Conservation (phyloP, 2,329 filamentous ascomycete genomes). For the Colletotrichum liriopes region DNA sequence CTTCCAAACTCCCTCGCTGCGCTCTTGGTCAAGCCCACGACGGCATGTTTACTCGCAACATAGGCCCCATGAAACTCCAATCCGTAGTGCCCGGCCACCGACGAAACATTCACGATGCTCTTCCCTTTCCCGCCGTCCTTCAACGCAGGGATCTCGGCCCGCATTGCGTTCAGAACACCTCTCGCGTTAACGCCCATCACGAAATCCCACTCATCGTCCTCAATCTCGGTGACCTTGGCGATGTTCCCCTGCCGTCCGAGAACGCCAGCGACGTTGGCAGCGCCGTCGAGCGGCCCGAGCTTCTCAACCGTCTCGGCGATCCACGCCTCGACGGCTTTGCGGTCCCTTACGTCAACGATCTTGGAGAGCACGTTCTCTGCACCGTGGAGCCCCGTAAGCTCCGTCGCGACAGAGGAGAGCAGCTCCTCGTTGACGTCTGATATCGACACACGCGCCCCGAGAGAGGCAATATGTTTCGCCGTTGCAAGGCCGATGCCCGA, state of each 20-base stretch:
- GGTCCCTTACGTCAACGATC: conserved; percentile 39
- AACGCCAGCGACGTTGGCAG: conserved; percentile 57
- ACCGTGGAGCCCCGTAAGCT: conserved; percentile 20
- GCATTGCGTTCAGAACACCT: conserved; percentile 66
- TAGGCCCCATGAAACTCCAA: conserved; percentile 50
- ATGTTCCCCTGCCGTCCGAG: conserved; percentile 38
- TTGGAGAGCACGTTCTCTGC: conserved; percentile 11
- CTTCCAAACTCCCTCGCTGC: conserved; percentile 49
- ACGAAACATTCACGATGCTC: conserved; percentile 63
- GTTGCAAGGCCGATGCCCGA: conserved; percentile 66
- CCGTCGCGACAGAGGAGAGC: conserved; percentile 46
- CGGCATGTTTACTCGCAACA: conserved; percentile 51
- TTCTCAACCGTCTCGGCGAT: conserved; percentile 51
- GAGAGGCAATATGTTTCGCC: conserved; percentile 58
- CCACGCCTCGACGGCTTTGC: conserved; percentile 45
- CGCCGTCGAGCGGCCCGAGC: conserved; percentile 58
- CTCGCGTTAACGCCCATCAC: conserved; percentile 61
- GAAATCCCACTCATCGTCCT: conserved; percentile 59
- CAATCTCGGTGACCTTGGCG: conserved; percentile 46
- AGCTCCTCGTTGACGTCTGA: conserved; percentile 60
- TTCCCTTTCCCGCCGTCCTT: conserved; percentile 49
- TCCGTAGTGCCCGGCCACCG: conserved; percentile 58
- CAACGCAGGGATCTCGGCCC: conserved; percentile 63
- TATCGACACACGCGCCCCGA: conserved; percentile 63
- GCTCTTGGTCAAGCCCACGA: conserved; percentile 50